phyloP scores from a whole-genome alignment of 345 rosid genomes.

The Citropsis articulata region DNA sequence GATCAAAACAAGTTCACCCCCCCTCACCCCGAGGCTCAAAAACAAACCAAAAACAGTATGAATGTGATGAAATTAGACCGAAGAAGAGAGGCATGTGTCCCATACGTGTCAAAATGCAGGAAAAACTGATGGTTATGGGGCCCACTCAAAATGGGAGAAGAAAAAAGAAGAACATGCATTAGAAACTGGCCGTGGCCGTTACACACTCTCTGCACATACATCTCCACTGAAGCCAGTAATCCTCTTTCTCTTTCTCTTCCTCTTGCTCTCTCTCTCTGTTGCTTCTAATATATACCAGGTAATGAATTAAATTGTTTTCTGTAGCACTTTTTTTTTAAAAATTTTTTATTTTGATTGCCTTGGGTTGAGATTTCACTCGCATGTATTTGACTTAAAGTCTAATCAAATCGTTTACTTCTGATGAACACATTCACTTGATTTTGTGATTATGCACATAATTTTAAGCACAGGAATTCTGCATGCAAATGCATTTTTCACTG shows the following conservation, averaged over 20 bases:
- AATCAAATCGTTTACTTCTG: too few species aligned
- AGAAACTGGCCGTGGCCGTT: slow-evolving; percentile 17
- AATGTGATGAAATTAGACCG: not conserved
- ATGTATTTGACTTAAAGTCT: not conserved
- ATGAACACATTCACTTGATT: not conserved
- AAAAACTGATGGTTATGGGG: not conserved
- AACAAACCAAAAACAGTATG: too few species aligned
- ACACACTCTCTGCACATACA: not conserved
- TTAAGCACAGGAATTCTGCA: not conserved
- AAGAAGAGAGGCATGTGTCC: slow-evolving; percentile 18
- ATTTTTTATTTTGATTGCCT: not conserved
- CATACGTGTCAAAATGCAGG: slow-evolving; percentile 23
- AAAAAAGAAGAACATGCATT: not conserved
- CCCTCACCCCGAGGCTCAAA: not conserved
- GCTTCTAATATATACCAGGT: not conserved
- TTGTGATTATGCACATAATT: not conserved
- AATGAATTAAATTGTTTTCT: not conserved
- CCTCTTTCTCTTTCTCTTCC: not conserved
- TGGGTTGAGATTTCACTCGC: not conserved
- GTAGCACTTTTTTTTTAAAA: not conserved
- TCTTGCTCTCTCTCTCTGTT: not conserved
- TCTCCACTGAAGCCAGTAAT: not conserved
- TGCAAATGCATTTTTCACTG: not conserved
- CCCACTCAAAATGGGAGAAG: not conserved
- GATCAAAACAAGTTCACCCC: not conserved